These are phyloP conservation scores for Phoma herbarum DNA, from an alignment of 2,329 filamentous ascomycete genomes.

Conservation along the genomic window DNA sequence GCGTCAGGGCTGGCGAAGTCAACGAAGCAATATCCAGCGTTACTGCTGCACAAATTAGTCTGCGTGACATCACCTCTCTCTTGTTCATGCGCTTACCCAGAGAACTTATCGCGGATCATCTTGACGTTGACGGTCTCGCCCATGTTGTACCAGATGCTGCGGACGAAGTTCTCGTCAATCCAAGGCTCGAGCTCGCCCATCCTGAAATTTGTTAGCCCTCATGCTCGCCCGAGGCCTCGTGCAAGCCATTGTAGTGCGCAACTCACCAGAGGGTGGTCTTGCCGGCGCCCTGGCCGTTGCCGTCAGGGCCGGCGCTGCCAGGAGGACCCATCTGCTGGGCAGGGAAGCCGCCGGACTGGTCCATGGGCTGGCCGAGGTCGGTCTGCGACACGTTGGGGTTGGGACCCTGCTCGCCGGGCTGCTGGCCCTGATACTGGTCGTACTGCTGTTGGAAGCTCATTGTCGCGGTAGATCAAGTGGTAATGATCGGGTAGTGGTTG, in stretches of 20 bases:
- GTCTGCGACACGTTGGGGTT: slow-evolving; percentile 58
- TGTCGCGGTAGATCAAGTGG: slow-evolving; percentile 42
- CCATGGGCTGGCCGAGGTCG: slow-evolving; percentile 66
- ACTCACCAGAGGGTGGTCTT: slow-evolving; percentile 65
- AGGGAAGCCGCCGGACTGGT: slow-evolving; percentile 62
- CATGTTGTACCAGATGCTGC: slow-evolving; percentile 92
- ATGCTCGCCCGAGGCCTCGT: not conserved
- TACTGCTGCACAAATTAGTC: slow-evolving; percentile 72
- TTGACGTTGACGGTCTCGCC: slow-evolving; percentile 97
- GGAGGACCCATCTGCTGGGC: slow-evolving; percentile 57
- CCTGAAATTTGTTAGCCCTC: slow-evolving; percentile 62
- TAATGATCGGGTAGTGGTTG: slow-evolving; percentile 27
- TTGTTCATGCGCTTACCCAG: slow-evolving; percentile 71
- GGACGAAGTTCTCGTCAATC: slow-evolving; percentile 99
- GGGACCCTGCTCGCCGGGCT: slow-evolving; percentile 56
- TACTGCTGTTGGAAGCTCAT: slow-evolving; percentile 75
- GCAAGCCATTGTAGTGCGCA: slow-evolving; percentile 11
- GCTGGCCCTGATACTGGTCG: slow-evolving; percentile 70
- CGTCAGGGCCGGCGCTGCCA: slow-evolving; percentile 48
- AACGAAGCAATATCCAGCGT: slow-evolving; percentile 98
- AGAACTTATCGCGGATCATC: slow-evolving; percentile 99
- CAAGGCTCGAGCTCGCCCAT: slow-evolving; percentile 99
- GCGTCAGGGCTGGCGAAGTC: slow-evolving; percentile 86
- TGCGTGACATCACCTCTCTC: slow-evolving; percentile 8
- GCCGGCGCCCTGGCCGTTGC: slow-evolving; percentile 52